Conservation (phyloP, 2,329 filamentous ascomycete species). For the Nemania sp. region DNA sequence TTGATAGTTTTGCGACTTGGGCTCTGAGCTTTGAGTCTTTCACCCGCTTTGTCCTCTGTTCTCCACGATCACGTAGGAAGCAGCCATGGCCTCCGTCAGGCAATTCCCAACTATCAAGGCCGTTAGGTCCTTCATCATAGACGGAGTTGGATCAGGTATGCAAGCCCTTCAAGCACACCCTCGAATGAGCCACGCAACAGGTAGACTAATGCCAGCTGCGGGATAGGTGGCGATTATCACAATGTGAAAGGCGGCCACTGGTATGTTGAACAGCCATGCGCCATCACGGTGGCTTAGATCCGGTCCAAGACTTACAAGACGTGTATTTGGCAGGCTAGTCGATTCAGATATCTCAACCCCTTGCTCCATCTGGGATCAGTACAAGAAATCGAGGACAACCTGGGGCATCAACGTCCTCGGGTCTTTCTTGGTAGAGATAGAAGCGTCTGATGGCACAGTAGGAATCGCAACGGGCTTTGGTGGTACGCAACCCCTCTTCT, state of each 20-base stretch:
- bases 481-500: too few relatives aligned
- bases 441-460: conserved; percentile 86
- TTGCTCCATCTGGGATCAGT: conserved; percentile 86
- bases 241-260: conserved; percentile 79
- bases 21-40: background rate
- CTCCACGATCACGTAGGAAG: background rate
- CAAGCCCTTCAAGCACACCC: conserved; percentile 27
- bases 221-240: conserved; percentile 79
- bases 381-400: conserved; percentile 82
- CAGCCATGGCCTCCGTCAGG: conserved; percentile 52
- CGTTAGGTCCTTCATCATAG: conserved; percentile 72
- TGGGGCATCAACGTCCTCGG: conserved; percentile 97
- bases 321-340: conserved; percentile 70
- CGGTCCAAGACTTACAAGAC: conserved; percentile 1
- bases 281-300: background rate
- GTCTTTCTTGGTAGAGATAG: conserved; percentile 88
- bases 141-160: conserved; percentile 59
- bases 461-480: conserved; percentile 94
- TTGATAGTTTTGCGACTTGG: too few relatives aligned
- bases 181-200: background rate
- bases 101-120: conserved; percentile 76
- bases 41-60: background rate
- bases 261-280: conserved; percentile 47
- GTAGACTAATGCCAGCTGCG: conserved; percentile 16
- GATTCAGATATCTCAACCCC: conserved; percentile 91